These are phyloP conservation scores for Elasticomyces elasticus DNA, from an alignment of 495 filamentous ascomycete genomes.

Conservation along the genomic window DNA sequence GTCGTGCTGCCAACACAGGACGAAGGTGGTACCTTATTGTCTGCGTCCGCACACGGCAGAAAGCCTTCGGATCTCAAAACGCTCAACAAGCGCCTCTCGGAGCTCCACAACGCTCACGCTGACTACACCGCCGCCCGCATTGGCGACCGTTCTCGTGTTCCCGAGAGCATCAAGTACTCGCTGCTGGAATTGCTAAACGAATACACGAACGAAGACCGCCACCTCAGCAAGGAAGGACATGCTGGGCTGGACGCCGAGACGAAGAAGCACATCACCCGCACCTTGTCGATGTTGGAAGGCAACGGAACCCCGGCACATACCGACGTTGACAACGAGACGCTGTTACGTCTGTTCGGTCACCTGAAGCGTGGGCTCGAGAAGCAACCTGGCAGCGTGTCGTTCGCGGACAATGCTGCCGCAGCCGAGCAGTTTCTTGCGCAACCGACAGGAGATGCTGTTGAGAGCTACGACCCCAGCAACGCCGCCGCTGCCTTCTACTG, in stretches of 20 bases:
- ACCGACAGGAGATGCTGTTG: neutral
- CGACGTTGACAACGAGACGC: conserved; percentile 13
- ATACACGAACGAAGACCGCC: neutral
- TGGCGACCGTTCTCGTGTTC: neutral
- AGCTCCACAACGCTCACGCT: neutral
- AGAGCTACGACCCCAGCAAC: neutral
- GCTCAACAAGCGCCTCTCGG: neutral
- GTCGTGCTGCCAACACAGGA: neutral
- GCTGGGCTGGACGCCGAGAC: conserved; percentile 2
- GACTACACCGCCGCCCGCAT: neutral
- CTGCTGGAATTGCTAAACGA: conserved; percentile 6
- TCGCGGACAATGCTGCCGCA: conserved; percentile 7
- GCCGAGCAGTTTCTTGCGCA: conserved; percentile 13
- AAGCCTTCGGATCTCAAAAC: neutral
- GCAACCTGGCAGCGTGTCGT: neutral
- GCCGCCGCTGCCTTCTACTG: neutral
- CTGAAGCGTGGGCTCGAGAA: conserved; percentile 9
- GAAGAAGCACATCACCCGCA: conserved; percentile 1
- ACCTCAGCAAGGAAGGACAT: neutral
- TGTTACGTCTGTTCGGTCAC: conserved; percentile 11
- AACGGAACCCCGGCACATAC: conserved; percentile 12
- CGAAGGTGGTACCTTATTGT: neutral
- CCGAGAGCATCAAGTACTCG: conserved; percentile 3
- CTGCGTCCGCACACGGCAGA: neutral
- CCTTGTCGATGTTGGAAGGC: conserved; percentile 17